Base-by-base conservation (phyloP, 2,329 filamentous ascomycete genomes). In the Ophiocordyceps australis region DNA sequence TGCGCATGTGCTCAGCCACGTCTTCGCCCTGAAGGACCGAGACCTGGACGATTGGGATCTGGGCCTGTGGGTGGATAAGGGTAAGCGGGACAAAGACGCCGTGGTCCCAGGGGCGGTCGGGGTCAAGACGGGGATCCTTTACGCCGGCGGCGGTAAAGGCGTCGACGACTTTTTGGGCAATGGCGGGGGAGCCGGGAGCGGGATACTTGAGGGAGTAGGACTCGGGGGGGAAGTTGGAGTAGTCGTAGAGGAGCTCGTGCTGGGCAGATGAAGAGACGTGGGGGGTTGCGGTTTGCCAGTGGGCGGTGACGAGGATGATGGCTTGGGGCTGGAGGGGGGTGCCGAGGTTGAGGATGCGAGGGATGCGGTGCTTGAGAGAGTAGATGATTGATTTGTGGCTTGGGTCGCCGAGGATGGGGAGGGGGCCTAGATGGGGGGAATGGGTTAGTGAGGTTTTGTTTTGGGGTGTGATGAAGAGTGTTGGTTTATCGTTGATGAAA, bases 61-160 rank as follows among this genome's bases (percentile, higher is more conserved):
- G 45, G 34, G 63, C 65, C 22, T 47, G 36, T 13, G 66, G 65
- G 29, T 59, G 45, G 35, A 64, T 57, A 22, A 71, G 59, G 23
- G 57, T 50, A 45, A 71, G 50, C 6, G 65, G 65, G 15, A 71
- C 45, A 40, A 70, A 71, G 30, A 71, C 63, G 46, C 65, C 66
- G 38, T 71, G 66, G 38, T 71, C 65, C 65, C 65, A 71, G 30
- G 57, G 49, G 21, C 57, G 52, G 29, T 42, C 26, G 10, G 28
- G 33, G 32, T 62, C 49, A 9, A 62, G 43, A n/a, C n/a, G n/a
- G 9, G 32, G 32, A 3, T 52, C 44, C 10, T 42, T 34, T 0
- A 70, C 41, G 0, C 65, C 65, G n/a, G 53, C 51, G 3, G 42
- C 45, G 11, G 48, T 43, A 20, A 73, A 37, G 4, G 53, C 50